Conservation (phyloP, 495 filamentous ascomycete genomes). For the Hypoxylon intermedium region DNA sequence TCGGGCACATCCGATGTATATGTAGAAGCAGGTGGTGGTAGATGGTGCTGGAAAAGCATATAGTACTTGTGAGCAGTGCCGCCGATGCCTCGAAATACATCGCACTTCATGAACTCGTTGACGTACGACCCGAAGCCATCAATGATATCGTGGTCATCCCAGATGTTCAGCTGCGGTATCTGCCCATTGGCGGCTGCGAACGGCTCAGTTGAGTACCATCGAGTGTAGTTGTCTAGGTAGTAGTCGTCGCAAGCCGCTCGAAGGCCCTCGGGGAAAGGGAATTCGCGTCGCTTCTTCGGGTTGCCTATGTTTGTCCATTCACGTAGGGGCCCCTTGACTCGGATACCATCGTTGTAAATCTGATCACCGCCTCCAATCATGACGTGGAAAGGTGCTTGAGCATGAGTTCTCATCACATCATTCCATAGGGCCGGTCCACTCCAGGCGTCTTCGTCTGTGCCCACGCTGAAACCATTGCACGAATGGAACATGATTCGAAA, state of each 20-base stretch:
- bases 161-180: slow-evolving; percentile 92
- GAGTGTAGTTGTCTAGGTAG: slow-evolving; percentile 87
- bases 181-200: slow-evolving; percentile 84
- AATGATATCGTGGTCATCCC: slow-evolving; percentile 93
- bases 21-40: slow-evolving; percentile 79
- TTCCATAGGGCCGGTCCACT: slow-evolving; percentile 87
- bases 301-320: slow-evolving; percentile 82
- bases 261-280: slow-evolving; percentile 75
- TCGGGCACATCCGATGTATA: slow-evolving; percentile 67
- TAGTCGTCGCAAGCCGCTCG: slow-evolving; percentile 82
- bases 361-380: slow-evolving; percentile 97
- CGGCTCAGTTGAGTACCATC: slow-evolving; percentile 84
- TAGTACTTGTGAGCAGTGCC: slow-evolving; percentile 89
- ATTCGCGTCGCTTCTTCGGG: slow-evolving; percentile 79
- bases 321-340: slow-evolving; percentile 79
- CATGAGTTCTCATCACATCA: slow-evolving; percentile 76
- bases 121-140: slow-evolving; percentile 94
- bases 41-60: slow-evolving; percentile 92
- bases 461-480: slow-evolving; percentile 95
- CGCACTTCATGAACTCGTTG: slow-evolving; percentile 90
- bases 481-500: slow-evolving; percentile 98
- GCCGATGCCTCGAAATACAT: slow-evolving; percentile 90
- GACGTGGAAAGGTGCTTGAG: slow-evolving; percentile 83
- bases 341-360: slow-evolving; percentile 91
- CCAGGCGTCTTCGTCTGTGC: slow-evolving; percentile 85